Conservation (phyloP, 73 alveolate genomes). For the Stentor roeselii region DNA sequence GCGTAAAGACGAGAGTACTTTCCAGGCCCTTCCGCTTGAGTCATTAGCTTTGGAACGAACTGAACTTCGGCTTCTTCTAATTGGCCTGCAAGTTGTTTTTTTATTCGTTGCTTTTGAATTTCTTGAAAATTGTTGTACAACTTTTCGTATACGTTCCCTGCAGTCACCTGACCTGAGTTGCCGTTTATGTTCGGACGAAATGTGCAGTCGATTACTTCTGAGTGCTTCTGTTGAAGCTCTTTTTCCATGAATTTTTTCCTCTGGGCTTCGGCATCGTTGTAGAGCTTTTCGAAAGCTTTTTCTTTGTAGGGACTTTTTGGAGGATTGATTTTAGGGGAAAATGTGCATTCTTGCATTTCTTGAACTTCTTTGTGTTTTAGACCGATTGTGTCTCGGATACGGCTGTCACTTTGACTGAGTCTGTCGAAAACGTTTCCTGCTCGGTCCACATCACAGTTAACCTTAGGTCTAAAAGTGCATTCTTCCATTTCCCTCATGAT, state of each 20-base stretch:
- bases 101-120: not conserved
- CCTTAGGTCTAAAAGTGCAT: conserved; percentile 9
- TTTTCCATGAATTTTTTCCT: conserved; percentile 9
- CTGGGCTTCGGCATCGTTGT: conserved; percentile 22
- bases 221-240: not conserved
- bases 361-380: not conserved
- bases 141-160: not conserved
- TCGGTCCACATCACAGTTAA: not conserved
- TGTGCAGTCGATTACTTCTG: conserved; percentile 6
- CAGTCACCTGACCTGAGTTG: not conserved
- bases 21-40: not conserved
- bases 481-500: not conserved
- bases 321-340: not conserved
- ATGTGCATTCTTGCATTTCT: conserved; percentile 12
- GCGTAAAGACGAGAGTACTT: not conserved
- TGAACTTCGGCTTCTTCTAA: not conserved
- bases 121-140: conserved; percentile 20
- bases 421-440: not conserved
- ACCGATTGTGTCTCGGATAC: not conserved
- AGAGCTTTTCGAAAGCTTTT: not conserved
- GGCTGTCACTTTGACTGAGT: not conserved
- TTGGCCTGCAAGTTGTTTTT: not conserved
- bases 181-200: not conserved
- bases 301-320: not conserved
- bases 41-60: conserved; percentile 10